Base-by-base conservation (phyloP, 768 basidiomycete genomes). In the Inosperma sp. region DNA sequence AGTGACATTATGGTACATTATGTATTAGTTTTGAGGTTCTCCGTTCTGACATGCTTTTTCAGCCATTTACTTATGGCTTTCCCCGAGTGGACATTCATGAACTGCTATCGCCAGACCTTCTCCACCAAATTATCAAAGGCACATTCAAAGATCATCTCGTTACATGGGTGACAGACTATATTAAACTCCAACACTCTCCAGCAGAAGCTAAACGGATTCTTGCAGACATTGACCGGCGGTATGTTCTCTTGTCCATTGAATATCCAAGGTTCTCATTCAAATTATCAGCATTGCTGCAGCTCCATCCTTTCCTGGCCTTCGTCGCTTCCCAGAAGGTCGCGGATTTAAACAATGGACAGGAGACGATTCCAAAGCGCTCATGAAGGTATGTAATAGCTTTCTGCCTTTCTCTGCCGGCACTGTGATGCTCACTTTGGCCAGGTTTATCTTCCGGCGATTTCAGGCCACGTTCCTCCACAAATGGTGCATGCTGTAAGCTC, bases 311-410 rank as follows among this genome's bases (percentile, higher is more conserved):
- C 27, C 51, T n/a, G 51, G 51, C 19, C 51, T 52, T 29, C 47
- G 47, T 21, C 52, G 40, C 13, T 62, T 65, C 41, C 51, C 48
- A 7, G 53, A 62, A 51, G 59, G 63, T 12, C 46, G 56, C 23
- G 49, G 53, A 26, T 65, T 57, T 48, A 48, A 47, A 2, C 63
- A 65, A 36, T 65, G 63, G 63, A 62, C 62, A 9, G 63, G 63
- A 7, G 62, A 65, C 46, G 59, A 63, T 40, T 63, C 60, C n/a
- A 65, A 62, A 37, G 62, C 58, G 7, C 35, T 63, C 6, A 65
- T 65, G 62, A 65, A 65, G 59, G 63, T 62, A 30, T 31, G 12
- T 35, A 39, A 17, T 27, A n/a, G 22, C 23, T 48, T 33, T 22
- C 23, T 47, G 36, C 8, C 29, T 13, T 22, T 49, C 21, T 26